Evolutionary conservation across 768 basidiomycete genomes (phyloP), one percentile per base, ranked within the genome.

Genomic region (Omphalotus guepiniiformis): DNA sequence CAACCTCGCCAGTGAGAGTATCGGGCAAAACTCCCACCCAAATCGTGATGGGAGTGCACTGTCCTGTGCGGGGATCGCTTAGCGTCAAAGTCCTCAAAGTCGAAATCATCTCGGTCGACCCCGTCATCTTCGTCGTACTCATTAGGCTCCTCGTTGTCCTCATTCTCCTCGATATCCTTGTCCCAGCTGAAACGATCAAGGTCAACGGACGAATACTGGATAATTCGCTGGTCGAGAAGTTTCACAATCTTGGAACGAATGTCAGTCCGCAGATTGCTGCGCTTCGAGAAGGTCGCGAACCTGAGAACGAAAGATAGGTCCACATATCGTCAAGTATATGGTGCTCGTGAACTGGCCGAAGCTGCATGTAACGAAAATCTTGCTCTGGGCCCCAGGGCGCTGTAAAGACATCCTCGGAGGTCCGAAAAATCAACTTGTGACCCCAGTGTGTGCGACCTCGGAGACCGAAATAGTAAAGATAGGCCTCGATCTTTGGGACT

Each of bases 1-100:
- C 63, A 37, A 37, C 56, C 6, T 42, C 47, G 47, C 50, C 53
- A 50, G 56, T 53, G 54, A 50, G 49, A 45, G 50, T 48, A 16
- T 60, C 53, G 39, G 57, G 58, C 37, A 51, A 42, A 43, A 66
- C 59, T 6, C 64, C 64, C 23, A 66, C 50, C 65, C 65, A 66
- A 38, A 65, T 58, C 5, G 58, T 61, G 40, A 66, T 50, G 48
- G 61, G 58, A 49, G 62, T 54, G 49, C 16, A 16, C 39, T 21
- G 39, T 25, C 15, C n/a, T n/a, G n/a, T n/a, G n/a, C n/a, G n/a
- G n/a, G n/a, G n/a, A n/a, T n/a, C n/a, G n/a, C n/a, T n/a, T n/a
- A n/a, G n/a, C n/a, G n/a, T n/a, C n/a, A n/a, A n/a, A n/a, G n/a
- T n/a, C n/a, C 42, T 32, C 42, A 29, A 9, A 42, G 43, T 40